phyloP scores from a whole-genome alignment of 306 rosid genomes.

The Hippophae gyantsensis region DNA sequence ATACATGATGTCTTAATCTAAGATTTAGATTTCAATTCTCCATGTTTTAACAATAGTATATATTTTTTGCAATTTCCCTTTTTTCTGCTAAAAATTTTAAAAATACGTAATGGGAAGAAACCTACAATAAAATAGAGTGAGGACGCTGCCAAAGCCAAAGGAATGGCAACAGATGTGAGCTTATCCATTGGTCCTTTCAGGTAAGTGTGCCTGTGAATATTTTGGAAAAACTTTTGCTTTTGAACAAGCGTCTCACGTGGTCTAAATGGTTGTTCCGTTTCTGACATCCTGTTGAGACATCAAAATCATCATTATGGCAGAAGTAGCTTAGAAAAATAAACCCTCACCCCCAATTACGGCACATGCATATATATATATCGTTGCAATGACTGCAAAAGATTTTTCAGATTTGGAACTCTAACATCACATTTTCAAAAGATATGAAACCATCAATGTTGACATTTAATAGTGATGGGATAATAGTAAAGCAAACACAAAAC shows the following conservation, averaged over 20 bases:
- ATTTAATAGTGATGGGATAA: too few relatives aligned
- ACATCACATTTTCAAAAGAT: too few relatives aligned
- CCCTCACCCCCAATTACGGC: background rate
- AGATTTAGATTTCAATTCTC: too few relatives aligned
- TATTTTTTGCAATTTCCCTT: too few relatives aligned
- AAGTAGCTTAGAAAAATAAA: background rate
- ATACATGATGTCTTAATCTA: too few relatives aligned
- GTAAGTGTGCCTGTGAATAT: conserved; percentile 51
- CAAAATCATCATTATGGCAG: background rate
- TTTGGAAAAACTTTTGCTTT: conserved; percentile 60
- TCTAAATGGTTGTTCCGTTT: conserved; percentile 58
- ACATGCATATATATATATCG: background rate
- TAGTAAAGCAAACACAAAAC: too few relatives aligned
- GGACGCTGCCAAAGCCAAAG: conserved; percentile 64
- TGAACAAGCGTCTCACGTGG: conserved; percentile 62
- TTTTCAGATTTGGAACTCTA: too few relatives aligned
- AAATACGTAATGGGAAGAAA: conserved; percentile 9
- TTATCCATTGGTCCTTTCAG: conserved; percentile 77
- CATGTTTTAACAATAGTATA: too few relatives aligned
- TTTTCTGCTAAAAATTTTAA: too few relatives aligned
- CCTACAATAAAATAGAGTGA: conserved; percentile 64
- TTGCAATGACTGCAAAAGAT: too few relatives aligned
- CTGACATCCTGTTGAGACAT: conserved; percentile 45
- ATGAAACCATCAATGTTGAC: too few relatives aligned
- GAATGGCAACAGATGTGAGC: conserved; percentile 90